These are phyloP conservation scores for Cyclotella distinguenda DNA, from an alignment of 108 stramenopile genomes.

Conservation along the genomic window DNA sequence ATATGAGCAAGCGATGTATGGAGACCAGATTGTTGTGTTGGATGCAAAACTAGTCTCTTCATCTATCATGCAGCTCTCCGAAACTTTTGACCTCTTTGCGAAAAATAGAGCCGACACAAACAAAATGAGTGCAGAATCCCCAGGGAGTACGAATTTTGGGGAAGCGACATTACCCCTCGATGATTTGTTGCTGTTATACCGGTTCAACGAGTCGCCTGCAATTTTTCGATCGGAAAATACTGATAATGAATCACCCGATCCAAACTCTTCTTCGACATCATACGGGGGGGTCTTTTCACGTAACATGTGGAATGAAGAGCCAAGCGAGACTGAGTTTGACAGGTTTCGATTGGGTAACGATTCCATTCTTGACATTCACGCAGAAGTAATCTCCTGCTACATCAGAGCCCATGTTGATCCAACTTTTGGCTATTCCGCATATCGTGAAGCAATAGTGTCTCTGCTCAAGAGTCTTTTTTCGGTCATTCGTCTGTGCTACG, in stretches of 20 bases:
- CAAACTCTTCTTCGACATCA: neutral
- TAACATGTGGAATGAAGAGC: neutral
- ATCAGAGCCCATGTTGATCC: constrained; percentile 31
- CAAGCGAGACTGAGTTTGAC: neutral
- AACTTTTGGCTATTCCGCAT: neutral
- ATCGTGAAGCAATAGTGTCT: constrained; percentile 9
- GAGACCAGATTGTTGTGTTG: constrained; percentile 17
- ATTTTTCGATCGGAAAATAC: neutral
- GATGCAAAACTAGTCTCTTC: constrained; percentile 47
- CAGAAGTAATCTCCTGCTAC: constrained; percentile 31
- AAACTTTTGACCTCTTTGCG: constrained; percentile 10
- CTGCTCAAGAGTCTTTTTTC: constrained; percentile 25
- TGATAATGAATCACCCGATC: neutral
- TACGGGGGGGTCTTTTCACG: constrained; percentile 4
- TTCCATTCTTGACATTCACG: neutral
- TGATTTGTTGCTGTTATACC: constrained; percentile 16
- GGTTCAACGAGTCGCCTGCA: constrained; percentile 22
- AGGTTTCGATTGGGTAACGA: neutral
- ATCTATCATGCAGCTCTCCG: constrained; percentile 30
- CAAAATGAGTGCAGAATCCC: neutral
- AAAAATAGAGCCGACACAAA: neutral
- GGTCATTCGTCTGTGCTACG: constrained; percentile 28
- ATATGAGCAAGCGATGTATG: constrained; percentile 5
- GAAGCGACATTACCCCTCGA: neutral
- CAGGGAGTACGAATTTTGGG: neutral